phyloP scores from a whole-genome alignment of 352 stramenopile species.

The Phytophthora aleatoria region DNA sequence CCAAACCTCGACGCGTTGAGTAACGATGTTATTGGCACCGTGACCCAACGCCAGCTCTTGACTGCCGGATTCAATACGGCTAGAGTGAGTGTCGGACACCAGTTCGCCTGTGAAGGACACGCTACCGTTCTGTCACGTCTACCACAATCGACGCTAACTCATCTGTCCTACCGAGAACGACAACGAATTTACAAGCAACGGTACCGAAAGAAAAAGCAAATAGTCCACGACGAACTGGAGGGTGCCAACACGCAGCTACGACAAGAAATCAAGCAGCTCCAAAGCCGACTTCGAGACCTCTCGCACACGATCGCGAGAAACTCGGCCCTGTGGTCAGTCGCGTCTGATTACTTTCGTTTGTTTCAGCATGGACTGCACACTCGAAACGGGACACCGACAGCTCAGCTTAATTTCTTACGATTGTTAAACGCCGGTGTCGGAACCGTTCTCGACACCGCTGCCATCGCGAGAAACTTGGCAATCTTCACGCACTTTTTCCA shows the following conservation, averaged over 20 bases:
- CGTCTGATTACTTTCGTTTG: background rate
- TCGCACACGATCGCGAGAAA: background rate
- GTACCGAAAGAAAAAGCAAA: background rate
- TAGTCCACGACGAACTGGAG: background rate
- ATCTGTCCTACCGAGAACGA: background rate
- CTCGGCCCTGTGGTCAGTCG: constrained; percentile 2
- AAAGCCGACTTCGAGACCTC: background rate
- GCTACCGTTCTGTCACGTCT: background rate
- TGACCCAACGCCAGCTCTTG: background rate
- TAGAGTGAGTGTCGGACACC: background rate
- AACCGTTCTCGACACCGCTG: background rate
- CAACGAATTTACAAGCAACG: constrained; percentile 1
- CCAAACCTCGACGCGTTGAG: constrained; percentile 3
- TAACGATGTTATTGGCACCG: constrained; percentile 5
- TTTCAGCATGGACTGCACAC: background rate
- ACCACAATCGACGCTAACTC: background rate
- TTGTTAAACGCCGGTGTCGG: background rate
- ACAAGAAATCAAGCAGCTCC: background rate
- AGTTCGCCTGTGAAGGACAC: background rate
- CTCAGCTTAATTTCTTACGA: background rate
- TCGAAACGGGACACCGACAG: background rate
- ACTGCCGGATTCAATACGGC: background rate
- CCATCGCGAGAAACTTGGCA: background rate
- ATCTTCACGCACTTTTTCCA: background rate
- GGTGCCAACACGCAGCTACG: background rate